A percentile compares a stretch with the other conserved stretches of the same genome.
Evolutionary conservation across 306 rosid genomes (phyloP).

Genomic region (Acacia confusa): DNA sequence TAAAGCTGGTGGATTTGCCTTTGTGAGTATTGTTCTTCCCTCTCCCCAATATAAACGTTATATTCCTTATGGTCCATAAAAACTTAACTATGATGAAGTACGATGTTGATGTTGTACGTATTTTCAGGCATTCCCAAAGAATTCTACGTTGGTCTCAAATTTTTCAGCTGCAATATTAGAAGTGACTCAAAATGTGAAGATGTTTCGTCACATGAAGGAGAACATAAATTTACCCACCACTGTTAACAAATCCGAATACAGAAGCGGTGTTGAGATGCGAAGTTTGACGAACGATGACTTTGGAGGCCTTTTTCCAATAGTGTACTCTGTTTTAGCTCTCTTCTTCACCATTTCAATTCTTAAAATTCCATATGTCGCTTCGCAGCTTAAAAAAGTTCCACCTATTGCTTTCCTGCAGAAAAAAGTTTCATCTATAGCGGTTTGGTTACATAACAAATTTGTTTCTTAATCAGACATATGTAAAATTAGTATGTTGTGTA

Average conservation of each 20-base stretch:
- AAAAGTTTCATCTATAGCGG: too few relatives aligned
- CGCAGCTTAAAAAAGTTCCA: too few relatives aligned
- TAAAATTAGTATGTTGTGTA: background rate
- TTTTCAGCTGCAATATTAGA: slow-evolving; percentile 44
- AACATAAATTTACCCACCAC: background rate
- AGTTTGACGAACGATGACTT: background rate
- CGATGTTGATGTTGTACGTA: background rate
- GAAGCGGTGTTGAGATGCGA: background rate
- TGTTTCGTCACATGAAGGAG: background rate
- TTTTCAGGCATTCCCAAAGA: too few relatives aligned
- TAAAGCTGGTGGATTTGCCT: too few relatives aligned
- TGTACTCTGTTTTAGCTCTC: background rate
- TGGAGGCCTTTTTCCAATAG: background rate
- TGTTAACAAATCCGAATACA: background rate
- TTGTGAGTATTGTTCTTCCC: too few relatives aligned
- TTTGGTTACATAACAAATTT: too few relatives aligned
- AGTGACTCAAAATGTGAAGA: slow-evolving; percentile 23
- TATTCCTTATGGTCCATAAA: too few relatives aligned
- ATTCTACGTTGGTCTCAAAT: slow-evolving; percentile 36
- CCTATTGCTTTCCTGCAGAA: too few relatives aligned
- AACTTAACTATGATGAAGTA: background rate
- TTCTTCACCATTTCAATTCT: background rate
- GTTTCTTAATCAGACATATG: too few relatives aligned
- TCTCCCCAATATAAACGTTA: too few relatives aligned
- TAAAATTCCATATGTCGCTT: too few relatives aligned